phyloP scores from a whole-genome alignment of 1,284 basidiomycete species.

The Takashimella tepidaria region DNA sequence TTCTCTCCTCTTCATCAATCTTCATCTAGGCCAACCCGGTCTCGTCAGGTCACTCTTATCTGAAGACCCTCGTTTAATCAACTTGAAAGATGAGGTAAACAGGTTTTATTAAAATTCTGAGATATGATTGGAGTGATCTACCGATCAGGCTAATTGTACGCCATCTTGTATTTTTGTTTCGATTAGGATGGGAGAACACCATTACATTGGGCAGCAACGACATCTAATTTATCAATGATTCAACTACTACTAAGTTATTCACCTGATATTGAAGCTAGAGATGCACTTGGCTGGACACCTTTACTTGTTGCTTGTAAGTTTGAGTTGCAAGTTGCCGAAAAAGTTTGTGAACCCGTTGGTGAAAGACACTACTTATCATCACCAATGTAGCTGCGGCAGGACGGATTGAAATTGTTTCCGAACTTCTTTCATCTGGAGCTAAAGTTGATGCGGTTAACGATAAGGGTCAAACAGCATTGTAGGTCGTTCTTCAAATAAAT shows the following conservation, averaged over 20 bases:
- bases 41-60: constrained; percentile 64
- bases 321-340: neutral
- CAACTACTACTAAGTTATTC: constrained; percentile 69
- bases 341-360: neutral
- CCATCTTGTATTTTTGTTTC: too few species aligned
- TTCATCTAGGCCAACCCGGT: constrained; percentile 62
- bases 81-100: constrained; percentile 64
- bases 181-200: constrained; percentile 86
- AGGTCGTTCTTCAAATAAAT: constrained; percentile 45
- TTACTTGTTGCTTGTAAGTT: constrained; percentile 75
- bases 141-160: too few species aligned
- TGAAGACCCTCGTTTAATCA: constrained; percentile 63
- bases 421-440: constrained; percentile 77
- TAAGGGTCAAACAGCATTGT: constrained; percentile 84
- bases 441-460: constrained; percentile 74
- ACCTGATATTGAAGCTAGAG: constrained; percentile 62
- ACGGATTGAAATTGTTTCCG: constrained; percentile 67
- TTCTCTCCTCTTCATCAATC: neutral
- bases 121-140: too few species aligned
- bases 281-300: constrained; percentile 76
- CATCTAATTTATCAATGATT: constrained; percentile 61
- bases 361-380: neutral
- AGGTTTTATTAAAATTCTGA: neutral
- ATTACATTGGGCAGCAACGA: constrained; percentile 82
- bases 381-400: constrained; percentile 50